These are phyloP conservation scores for Malbranchea cinnamomea DNA, from an alignment of 2,329 filamentous ascomycete genomes.

Conservation along the genomic window DNA sequence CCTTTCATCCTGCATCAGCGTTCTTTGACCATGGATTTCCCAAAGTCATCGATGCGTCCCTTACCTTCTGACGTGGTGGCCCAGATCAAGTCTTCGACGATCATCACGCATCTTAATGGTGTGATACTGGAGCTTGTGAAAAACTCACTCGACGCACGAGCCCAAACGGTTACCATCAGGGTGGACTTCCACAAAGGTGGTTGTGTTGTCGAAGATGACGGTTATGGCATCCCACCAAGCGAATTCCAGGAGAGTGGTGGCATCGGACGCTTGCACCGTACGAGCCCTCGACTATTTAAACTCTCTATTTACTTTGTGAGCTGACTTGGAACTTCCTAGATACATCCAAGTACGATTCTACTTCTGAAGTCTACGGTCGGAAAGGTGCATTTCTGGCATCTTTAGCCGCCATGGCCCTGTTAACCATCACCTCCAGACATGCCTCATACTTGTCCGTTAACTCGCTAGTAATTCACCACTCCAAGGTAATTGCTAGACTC, in stretches of 20 bases:
- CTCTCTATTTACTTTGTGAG: conserved; percentile 7
- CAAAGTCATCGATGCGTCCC: conserved; percentile 39
- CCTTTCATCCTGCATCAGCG: no score
- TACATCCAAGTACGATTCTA: conserved; percentile 54
- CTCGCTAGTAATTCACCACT: conserved; percentile 55
- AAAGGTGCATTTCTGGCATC: conserved; percentile 66
- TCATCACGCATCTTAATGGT: conserved; percentile 57
- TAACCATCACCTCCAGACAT: conserved; percentile 63
- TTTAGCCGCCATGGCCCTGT: conserved; percentile 57
- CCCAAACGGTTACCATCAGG: conserved; percentile 51
- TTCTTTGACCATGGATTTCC: conserved; percentile 3
- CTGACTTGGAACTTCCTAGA: conserved; percentile 33
- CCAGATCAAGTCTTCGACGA: conserved; percentile 73
- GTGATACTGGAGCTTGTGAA: conserved; percentile 59
- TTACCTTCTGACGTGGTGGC: conserved; percentile 57
- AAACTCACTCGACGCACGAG: conserved; percentile 71
- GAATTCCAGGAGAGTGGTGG: conserved; percentile 62
- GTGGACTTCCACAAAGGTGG: conserved; percentile 63
- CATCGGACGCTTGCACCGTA: conserved; percentile 59
- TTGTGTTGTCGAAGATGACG: conserved; percentile 75
- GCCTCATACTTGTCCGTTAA: conserved; percentile 35
- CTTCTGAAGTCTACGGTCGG: conserved; percentile 42
- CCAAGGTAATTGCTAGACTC: conserved; percentile 48
- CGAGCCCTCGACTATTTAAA: conserved; percentile 15
- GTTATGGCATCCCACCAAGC: conserved; percentile 53